These are phyloP conservation scores for Calamus simplicifolius DNA, from an alignment of 176 grass and related monocot species.

Conservation along the genomic window DNA sequence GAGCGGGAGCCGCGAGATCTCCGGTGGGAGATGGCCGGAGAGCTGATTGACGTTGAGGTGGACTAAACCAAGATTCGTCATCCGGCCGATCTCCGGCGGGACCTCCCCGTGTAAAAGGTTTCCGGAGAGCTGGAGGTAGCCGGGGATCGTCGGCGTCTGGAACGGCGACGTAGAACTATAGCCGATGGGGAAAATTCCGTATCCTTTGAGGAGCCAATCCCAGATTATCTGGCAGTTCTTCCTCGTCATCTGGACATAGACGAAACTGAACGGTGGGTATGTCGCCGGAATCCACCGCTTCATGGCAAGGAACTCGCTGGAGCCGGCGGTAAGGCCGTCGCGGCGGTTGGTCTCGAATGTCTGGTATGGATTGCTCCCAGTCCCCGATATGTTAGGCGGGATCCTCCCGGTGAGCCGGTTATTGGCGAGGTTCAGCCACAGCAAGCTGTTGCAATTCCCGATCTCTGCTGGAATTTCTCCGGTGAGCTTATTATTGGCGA, in stretches of 20 bases:
- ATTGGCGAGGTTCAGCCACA: too few species aligned
- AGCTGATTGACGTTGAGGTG: slow-evolving; percentile 54
- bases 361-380: too few species aligned
- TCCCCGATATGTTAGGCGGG: too few species aligned
- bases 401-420: too few species aligned
- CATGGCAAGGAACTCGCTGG: too few species aligned
- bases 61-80: slow-evolving; percentile 60
- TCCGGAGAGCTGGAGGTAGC: slow-evolving; percentile 69
- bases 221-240: slow-evolving; percentile 60
- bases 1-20: slow-evolving; percentile 46
- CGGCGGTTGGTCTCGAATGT: too few species aligned
- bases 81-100: slow-evolving; percentile 39
- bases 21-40: slow-evolving; percentile 39
- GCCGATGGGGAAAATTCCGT: slow-evolving; percentile 64
- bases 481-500: too few species aligned
- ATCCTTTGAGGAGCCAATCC: slow-evolving; percentile 64
- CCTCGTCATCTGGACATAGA: slow-evolving; percentile 58
- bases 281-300: too few species aligned
- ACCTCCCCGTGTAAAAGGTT: slow-evolving; percentile 55
- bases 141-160: slow-evolving; percentile 43
- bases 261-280: slow-evolving; percentile 86
- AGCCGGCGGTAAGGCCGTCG: too few species aligned
- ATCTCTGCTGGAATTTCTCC: too few species aligned
- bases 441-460: too few species aligned
- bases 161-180: slow-evolving; percentile 37